These are phyloP conservation scores for Coemansia sp. DNA, from an alignment of 371 early-diverging fungal genomes.

Conservation along the genomic window DNA sequence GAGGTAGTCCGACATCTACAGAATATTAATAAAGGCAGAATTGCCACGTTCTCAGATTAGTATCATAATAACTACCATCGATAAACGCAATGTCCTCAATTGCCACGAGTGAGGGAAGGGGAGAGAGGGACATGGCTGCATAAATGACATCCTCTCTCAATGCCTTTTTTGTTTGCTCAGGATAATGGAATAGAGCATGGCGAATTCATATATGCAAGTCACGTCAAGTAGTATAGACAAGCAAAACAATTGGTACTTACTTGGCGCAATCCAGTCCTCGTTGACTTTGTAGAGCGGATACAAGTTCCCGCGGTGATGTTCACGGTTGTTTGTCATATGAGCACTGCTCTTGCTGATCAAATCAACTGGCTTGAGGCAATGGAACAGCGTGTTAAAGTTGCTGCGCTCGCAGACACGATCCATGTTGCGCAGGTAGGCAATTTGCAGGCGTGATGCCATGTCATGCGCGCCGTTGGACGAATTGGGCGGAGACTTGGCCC, in stretches of 20 bases:
- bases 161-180: neutral
- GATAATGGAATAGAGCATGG: slow-evolving; percentile 10
- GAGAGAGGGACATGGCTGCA: neutral
- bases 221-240: neutral
- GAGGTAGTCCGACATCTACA: slow-evolving; percentile 45
- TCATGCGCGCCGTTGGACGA: slow-evolving; percentile 14
- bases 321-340: neutral
- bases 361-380: slow-evolving; percentile 38
- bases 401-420: slow-evolving; percentile 23
- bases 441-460: slow-evolving; percentile 7
- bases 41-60: neutral
- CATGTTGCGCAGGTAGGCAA: slow-evolving; percentile 29
- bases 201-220: slow-evolving; percentile 41
- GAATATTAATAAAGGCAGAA: neutral
- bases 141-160: slow-evolving; percentile 3
- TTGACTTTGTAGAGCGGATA: slow-evolving; percentile 43
- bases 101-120: neutral
- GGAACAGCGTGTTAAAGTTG: slow-evolving; percentile 31
- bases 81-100: neutral
- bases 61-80: neutral
- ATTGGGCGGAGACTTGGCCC: slow-evolving; percentile 18
- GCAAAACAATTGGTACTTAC: slow-evolving; percentile 24
- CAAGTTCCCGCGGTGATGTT: slow-evolving; percentile 27
- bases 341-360: slow-evolving; percentile 14
- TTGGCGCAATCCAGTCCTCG: slow-evolving; percentile 50